phyloP scores from a whole-genome alignment of 371 early-diverging fungal genomes.

The Zychaea mexicana region DNA sequence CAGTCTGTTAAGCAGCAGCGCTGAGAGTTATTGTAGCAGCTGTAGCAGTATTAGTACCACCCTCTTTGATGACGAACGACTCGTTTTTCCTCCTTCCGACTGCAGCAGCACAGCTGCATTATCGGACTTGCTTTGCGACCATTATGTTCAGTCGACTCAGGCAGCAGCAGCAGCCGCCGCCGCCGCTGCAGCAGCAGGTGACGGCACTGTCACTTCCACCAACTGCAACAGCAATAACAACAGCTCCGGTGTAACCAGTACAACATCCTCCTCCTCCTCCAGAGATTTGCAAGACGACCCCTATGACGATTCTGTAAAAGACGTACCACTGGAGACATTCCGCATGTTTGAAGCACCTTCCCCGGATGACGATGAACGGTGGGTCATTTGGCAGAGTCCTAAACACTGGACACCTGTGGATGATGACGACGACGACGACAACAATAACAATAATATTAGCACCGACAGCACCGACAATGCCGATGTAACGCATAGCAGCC shows the following conservation, averaged over 20 bases:
- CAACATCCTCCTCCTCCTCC: too few relatives aligned
- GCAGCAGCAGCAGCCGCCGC: not conserved
- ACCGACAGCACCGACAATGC: not conserved
- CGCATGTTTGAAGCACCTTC: conserved; percentile 27
- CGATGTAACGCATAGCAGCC: too few relatives aligned
- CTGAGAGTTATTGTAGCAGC: conserved; percentile 7
- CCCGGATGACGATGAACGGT: conserved; percentile 19
- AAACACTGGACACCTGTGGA: conserved; percentile 31
- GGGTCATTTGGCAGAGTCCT: conserved; percentile 25
- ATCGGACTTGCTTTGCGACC: conserved; percentile 45
- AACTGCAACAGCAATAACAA: not conserved
- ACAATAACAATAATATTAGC: not conserved
- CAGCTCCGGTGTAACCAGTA: not conserved
- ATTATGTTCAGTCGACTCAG: conserved; percentile 34
- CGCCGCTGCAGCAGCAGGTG: not conserved
- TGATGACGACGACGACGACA: conserved; percentile 5
- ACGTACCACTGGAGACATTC: conserved; percentile 25
- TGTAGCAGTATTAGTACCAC: not conserved
- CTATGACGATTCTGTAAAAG: conserved; percentile 1
- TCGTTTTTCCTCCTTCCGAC: not conserved
- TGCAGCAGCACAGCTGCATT: conserved; percentile 23
- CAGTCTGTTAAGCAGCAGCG: conserved; percentile 3
- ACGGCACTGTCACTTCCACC: not conserved
- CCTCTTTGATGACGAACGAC: not conserved
- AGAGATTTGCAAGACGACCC: too few relatives aligned